These are phyloP conservation scores for Trametes elegans DNA, from an alignment of 768 basidiomycete genomes.

Conservation along the genomic window DNA sequence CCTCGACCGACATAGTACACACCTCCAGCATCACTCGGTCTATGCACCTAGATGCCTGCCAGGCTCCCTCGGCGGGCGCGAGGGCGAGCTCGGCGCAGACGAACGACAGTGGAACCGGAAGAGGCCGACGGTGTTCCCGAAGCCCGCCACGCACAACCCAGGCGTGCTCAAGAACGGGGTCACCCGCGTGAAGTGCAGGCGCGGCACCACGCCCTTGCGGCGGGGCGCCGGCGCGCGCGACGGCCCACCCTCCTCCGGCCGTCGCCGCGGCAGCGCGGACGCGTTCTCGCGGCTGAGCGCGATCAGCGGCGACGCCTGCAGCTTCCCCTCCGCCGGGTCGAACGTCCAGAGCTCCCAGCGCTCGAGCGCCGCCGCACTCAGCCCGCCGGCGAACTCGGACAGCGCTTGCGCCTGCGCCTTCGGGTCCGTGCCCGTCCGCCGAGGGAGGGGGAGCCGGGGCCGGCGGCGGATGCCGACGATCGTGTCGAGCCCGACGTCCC, in stretches of 20 bases:
- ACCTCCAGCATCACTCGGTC: constrained; percentile 1
- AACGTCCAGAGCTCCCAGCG: constrained; percentile 86
- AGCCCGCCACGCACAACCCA: constrained; percentile 62
- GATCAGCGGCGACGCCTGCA: constrained; percentile 53
- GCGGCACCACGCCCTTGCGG: constrained; percentile 38
- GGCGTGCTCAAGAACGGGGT: constrained; percentile 53
- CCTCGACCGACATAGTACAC: background rate
- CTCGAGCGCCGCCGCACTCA: constrained; percentile 65
- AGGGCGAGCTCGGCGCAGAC: background rate
- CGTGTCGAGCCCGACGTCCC: constrained; percentile 60
- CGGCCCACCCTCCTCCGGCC: background rate
- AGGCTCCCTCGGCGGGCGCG: constrained; percentile 12
- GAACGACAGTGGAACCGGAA: constrained; percentile 34
- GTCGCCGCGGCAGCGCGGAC: constrained; percentile 1
- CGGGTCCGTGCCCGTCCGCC: constrained; percentile 26
- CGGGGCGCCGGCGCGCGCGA: background rate
- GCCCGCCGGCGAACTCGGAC: constrained; percentile 35
- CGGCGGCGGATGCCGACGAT: constrained; percentile 72
- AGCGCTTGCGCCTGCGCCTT: background rate
- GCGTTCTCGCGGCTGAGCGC: constrained; percentile 36
- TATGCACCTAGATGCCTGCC: constrained; percentile 1
- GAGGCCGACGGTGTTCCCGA: constrained; percentile 74
- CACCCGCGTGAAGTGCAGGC: constrained; percentile 80
- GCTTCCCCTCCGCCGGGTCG: constrained; percentile 48
- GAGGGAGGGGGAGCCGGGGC: constrained; percentile 47